Percentiles rank a stretch among this genome's conserved stretches.
Evolutionary conservation across 768 basidiomycete species (phyloP).

Genomic region (Lentinula sp.): DNA sequence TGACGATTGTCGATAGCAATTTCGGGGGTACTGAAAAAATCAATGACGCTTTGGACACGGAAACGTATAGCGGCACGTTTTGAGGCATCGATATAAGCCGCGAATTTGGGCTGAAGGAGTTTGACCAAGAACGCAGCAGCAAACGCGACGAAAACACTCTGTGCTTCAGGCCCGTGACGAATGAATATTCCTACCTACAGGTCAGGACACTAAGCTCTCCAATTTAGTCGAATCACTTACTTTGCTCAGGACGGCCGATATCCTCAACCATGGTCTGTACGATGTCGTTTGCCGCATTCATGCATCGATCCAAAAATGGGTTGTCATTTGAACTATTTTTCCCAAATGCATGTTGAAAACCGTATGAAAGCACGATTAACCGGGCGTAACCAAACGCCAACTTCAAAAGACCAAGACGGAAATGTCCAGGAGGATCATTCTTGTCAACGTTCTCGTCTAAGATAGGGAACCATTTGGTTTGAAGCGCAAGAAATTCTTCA

Average conservation of each 20-base stretch:
- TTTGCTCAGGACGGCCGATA: conserved; percentile 49
- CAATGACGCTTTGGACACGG: conserved; percentile 59
- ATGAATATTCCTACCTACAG: conserved; percentile 40
- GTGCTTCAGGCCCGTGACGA: conserved; percentile 73
- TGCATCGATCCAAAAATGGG: conserved; percentile 60
- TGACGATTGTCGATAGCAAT: conserved; percentile 79
- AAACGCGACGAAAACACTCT: conserved; percentile 75
- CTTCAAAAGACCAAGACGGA: conserved; percentile 56
- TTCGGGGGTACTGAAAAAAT: conserved; percentile 62
- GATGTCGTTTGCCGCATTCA: conserved; percentile 61
- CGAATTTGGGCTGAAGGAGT: conserved; percentile 77
- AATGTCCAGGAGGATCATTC: conserved; percentile 47
- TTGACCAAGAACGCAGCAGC: conserved; percentile 82
- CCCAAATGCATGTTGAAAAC: conserved; percentile 71
- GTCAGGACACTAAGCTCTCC: background rate
- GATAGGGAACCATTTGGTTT: conserved; percentile 48
- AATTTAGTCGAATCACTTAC: conserved; percentile 25
- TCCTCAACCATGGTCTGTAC: conserved; percentile 55
- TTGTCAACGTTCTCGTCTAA: conserved; percentile 42
- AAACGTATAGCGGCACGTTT: conserved; percentile 56
- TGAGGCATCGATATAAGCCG: conserved; percentile 50
- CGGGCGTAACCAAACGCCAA: conserved; percentile 65
- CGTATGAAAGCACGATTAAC: conserved; percentile 65
- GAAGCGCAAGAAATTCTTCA: conserved; percentile 55
- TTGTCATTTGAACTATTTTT: conserved; percentile 58